Conservation (phyloP, 2,329 filamentous ascomycete species). For the Coleophoma cylindrospora region DNA sequence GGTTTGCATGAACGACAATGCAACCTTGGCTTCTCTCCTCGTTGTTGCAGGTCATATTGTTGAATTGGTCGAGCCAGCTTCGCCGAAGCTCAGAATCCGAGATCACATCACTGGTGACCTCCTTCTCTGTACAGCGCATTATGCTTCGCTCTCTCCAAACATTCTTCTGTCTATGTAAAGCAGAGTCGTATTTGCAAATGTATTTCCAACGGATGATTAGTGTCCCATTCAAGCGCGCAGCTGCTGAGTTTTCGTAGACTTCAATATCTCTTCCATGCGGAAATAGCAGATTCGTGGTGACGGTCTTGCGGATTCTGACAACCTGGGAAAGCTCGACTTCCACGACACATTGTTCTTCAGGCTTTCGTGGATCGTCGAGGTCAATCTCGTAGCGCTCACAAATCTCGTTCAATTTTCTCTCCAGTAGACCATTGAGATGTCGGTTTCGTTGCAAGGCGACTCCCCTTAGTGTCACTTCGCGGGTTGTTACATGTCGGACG, state of each 20-base stretch:
- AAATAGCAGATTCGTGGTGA: constrained; percentile 50
- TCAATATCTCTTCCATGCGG: constrained; percentile 29
- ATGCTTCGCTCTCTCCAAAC: constrained; percentile 13
- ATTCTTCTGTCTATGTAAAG: constrained; percentile 16
- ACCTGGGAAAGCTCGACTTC: constrained; percentile 37
- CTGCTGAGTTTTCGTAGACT: constrained; percentile 14
- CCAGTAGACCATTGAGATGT: constrained; percentile 26
- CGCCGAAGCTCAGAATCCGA: not conserved
- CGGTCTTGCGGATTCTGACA: constrained; percentile 34
- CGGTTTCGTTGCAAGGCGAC: constrained; percentile 30
- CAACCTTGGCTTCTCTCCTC: too few species aligned
- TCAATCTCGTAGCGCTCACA: constrained; percentile 32
- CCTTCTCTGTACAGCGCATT: constrained; percentile 9
- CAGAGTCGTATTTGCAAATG: constrained; percentile 17
- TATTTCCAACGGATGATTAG: constrained; percentile 51
- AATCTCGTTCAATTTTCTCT: constrained; percentile 37
- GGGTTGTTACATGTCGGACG: constrained; percentile 16
- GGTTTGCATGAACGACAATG: not conserved
- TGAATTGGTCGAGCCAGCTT: not conserved
- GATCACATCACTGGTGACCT: constrained; percentile 3
- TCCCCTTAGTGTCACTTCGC: constrained; percentile 32
- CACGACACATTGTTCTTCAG: constrained; percentile 31
- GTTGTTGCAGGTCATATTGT: not conserved
- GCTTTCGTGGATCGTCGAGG: constrained; percentile 26
- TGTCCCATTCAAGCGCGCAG: constrained; percentile 24